phyloP scores from a whole-genome alignment of 2,329 filamentous ascomycete genomes.

The Ilyonectria destructans region DNA sequence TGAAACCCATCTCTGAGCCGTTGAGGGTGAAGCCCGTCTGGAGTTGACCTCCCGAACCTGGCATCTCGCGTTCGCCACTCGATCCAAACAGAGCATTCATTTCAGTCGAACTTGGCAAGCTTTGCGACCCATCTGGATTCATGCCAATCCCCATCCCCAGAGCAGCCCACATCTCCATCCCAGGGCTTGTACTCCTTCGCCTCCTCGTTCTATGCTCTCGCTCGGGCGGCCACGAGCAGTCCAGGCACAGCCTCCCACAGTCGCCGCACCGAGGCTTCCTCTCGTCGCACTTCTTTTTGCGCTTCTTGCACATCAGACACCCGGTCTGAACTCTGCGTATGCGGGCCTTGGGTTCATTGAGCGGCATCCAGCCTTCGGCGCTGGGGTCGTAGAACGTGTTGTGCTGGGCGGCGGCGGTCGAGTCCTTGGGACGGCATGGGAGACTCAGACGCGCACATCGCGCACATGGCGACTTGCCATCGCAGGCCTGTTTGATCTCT shows the following conservation, averaged over 20 bases:
- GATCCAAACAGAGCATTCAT: background rate
- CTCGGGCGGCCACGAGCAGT: conserved; percentile 52
- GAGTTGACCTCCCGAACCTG: background rate
- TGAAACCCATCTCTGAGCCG: background rate
- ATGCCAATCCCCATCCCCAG: background rate
- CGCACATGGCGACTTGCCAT: conserved; percentile 53
- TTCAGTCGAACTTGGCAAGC: background rate
- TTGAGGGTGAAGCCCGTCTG: background rate
- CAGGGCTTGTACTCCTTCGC: background rate
- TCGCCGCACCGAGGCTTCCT: conserved; percentile 60
- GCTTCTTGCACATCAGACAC: conserved; percentile 62
- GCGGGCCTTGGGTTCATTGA: conserved; percentile 52
- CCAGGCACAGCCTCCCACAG: conserved; percentile 55
- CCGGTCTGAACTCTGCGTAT: conserved; percentile 57
- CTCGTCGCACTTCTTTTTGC: conserved; percentile 67
- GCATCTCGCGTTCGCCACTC: background rate
- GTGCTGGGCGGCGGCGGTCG: too few relatives aligned
- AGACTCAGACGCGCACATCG: conserved; percentile 54
- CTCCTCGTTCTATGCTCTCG: conserved; percentile 18
- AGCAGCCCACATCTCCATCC: background rate
- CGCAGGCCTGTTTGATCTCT: conserved; percentile 57
- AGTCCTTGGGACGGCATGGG: conserved; percentile 18
- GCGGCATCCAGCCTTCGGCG: background rate
- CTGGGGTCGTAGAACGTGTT: background rate
- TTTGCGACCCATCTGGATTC: background rate